These are phyloP conservation scores for Artemisia annua DNA, from an alignment of 129 eudicot species.

Conservation along the genomic window DNA sequence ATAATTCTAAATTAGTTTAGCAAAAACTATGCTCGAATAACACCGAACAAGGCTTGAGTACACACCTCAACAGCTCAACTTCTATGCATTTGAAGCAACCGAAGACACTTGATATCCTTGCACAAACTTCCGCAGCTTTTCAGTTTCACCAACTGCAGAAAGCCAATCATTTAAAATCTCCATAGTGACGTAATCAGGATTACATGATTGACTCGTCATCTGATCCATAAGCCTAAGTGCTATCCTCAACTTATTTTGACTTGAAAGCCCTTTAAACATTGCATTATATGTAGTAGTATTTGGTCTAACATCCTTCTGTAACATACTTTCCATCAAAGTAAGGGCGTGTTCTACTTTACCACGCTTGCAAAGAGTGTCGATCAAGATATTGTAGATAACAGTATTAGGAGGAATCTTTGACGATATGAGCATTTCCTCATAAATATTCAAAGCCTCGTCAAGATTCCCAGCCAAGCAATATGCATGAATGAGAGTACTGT, in stretches of 20 bases:
- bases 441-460: slow-evolving; percentile 64
- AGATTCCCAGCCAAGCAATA: slow-evolving; percentile 58
- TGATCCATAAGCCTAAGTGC: slow-evolving; percentile 68
- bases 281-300: slow-evolving; percentile 77
- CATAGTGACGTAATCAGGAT: slow-evolving; percentile 81
- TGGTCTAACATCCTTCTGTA: slow-evolving; percentile 53
- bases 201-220: slow-evolving; percentile 61
- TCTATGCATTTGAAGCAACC: slow-evolving; percentile 29
- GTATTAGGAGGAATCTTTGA: slow-evolving; percentile 59
- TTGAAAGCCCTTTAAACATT: slow-evolving; percentile 65
- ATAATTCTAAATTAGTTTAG: slow-evolving; percentile 3
- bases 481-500: slow-evolving; percentile 71
- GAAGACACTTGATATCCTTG: slow-evolving; percentile 51
- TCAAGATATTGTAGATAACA: slow-evolving; percentile 70
- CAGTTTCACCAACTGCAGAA: slow-evolving; percentile 57
- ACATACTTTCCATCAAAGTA: slow-evolving; percentile 69
- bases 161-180: slow-evolving; percentile 83
- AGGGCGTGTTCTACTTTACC: slow-evolving; percentile 57
- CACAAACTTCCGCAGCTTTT: slow-evolving; percentile 53
- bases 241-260: slow-evolving; percentile 50
- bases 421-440: slow-evolving; percentile 44
- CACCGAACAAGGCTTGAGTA: slow-evolving; percentile 12
- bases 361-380: slow-evolving; percentile 58
- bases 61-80: slow-evolving; percentile 23
- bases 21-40: not conserved